phyloP scores from a whole-genome alignment of 2,329 filamentous ascomycete species.

The Colletotrichum graminicola region DNA sequence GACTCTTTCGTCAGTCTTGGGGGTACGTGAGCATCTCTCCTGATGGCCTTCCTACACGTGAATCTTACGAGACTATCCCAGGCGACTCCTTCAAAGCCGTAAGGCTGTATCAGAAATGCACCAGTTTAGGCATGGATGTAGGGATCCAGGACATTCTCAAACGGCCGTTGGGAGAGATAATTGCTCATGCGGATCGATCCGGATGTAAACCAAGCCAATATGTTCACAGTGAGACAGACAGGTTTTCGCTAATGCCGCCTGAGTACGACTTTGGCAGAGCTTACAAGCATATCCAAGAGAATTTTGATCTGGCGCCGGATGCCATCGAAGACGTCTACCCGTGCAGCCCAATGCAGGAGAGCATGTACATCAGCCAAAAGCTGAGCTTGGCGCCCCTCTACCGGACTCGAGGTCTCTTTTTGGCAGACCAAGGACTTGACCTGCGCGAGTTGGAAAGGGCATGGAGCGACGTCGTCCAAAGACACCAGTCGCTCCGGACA shows the following conservation, averaged over 20 bases:
- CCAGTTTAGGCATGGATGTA: too few relatives aligned
- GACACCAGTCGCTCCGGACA: constrained; percentile 41
- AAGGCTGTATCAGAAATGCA: too few relatives aligned
- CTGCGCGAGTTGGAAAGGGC: neutral
- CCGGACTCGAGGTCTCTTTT: constrained; percentile 41
- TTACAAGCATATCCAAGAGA: neutral
- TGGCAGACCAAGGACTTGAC: neutral
- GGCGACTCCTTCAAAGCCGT: too few relatives aligned
- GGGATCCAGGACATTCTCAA: too few relatives aligned
- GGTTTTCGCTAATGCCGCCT: constrained; percentile 1
- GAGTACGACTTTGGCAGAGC: constrained; percentile 19
- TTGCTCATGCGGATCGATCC: too few relatives aligned
- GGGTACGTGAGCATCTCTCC: too few relatives aligned
- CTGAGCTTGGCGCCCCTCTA: constrained; percentile 47
- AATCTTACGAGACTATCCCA: too few relatives aligned
- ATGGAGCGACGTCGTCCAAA: constrained; percentile 33
- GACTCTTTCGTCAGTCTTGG: too few relatives aligned
- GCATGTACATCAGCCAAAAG: constrained; percentile 51
- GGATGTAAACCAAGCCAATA: too few relatives aligned
- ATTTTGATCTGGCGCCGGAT: constrained; percentile 8
- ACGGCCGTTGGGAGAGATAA: too few relatives aligned
- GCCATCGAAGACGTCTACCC: constrained; percentile 52
- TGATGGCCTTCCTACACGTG: too few relatives aligned
- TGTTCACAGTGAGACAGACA: neutral
- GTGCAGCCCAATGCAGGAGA: constrained; percentile 54